phyloP scores from a whole-genome alignment of 2,329 filamentous ascomycete genomes.

The Colletotrichum sp. region DNA sequence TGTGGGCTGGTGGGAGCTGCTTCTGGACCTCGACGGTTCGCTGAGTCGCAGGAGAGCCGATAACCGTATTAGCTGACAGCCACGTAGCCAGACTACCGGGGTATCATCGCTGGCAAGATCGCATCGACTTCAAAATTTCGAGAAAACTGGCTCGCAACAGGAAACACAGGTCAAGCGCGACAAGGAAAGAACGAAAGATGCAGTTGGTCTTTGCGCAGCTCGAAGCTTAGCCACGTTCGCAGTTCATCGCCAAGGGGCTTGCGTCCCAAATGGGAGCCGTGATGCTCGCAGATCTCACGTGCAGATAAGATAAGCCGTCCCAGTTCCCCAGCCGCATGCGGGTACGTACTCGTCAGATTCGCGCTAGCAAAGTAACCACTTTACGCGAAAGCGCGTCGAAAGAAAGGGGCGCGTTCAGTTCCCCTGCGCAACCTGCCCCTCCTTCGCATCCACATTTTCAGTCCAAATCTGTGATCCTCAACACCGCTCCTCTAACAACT shows the following conservation, averaged over 20 bases:
- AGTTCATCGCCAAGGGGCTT: background rate
- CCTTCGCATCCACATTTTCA: constrained; percentile 17
- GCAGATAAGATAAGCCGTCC: background rate
- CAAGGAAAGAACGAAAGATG: constrained; percentile 3
- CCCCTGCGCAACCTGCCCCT: constrained; percentile 14
- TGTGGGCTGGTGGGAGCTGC: background rate
- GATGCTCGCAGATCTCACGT: background rate
- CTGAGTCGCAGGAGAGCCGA: constrained; percentile 29
- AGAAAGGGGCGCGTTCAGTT: constrained; percentile 15
- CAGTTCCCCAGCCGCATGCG: background rate
- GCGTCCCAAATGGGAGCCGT: background rate
- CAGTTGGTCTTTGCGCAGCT: constrained; percentile 2
- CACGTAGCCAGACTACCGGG: constrained; percentile 44
- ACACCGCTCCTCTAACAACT: background rate
- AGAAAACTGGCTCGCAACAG: background rate
- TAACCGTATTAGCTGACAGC: constrained; percentile 40
- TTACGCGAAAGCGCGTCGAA: constrained; percentile 7
- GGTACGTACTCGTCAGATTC: background rate
- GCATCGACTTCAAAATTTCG: background rate
- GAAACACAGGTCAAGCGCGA: background rate
- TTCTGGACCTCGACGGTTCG: constrained; percentile 5
- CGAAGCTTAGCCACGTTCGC: constrained; percentile 15
- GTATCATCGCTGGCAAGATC: constrained; percentile 49
- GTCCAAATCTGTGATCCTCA: constrained; percentile 6
- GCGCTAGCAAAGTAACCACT: constrained; percentile 14